Conservation (phyloP, 768 basidiomycete genomes). For the Pulveroboletus sp. region DNA sequence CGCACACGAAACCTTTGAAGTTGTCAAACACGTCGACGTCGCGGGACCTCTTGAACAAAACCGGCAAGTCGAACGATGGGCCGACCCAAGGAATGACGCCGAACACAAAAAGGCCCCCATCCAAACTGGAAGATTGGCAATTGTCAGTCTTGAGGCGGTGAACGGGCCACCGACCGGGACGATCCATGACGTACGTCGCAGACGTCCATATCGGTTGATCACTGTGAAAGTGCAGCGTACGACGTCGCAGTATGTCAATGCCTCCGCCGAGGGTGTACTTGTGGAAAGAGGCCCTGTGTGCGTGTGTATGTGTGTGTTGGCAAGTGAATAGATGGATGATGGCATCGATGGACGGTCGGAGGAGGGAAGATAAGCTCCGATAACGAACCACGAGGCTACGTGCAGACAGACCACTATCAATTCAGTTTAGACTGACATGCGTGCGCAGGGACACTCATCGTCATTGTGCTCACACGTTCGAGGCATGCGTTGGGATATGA, state of each 20-base stretch:
- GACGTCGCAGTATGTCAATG: neutral
- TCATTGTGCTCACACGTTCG: neutral
- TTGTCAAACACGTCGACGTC: slow-evolving; percentile 3
- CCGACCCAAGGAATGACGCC: neutral
- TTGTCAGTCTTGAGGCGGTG: neutral
- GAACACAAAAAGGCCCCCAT: neutral
- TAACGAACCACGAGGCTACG: slow-evolving; percentile 14
- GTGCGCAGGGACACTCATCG: neutral
- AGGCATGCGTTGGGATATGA: slow-evolving; percentile 4
- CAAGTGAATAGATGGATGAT: neutral
- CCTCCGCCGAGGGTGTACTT: neutral
- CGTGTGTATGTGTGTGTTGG: slow-evolving; percentile 2
- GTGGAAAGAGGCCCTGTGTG: neutral
- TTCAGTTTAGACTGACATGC: slow-evolving; percentile 1
- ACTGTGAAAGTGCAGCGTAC: neutral
- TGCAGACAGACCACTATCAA: neutral
- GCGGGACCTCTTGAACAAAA: neutral
- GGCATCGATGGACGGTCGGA: slow-evolving; percentile 1
- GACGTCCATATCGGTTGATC: slow-evolving; percentile 15
- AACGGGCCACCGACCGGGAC: slow-evolving; percentile 1
- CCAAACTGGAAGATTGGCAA: slow-evolving; percentile 8
- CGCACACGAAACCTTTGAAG: neutral
- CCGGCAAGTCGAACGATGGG: slow-evolving; percentile 5
- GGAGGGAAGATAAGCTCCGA: slow-evolving; percentile 13
- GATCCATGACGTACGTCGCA: neutral